phyloP scores from a whole-genome alignment of 2,329 filamentous ascomycete species.

The Byssochlamys sp. region DNA sequence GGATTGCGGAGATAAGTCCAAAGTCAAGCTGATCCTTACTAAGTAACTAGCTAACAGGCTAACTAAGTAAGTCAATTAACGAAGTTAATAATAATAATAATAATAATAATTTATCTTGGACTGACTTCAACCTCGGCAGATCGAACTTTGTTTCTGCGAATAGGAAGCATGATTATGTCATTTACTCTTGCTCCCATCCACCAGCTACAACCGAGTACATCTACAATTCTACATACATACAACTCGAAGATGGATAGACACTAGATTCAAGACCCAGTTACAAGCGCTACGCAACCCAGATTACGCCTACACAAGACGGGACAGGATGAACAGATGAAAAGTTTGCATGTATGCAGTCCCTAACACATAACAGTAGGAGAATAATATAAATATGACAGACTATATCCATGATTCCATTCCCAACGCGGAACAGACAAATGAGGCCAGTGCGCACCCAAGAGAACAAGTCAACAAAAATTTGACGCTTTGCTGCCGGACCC shows the following conservation, averaged over 20 bases:
- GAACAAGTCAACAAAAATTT: neutral
- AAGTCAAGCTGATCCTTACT: neutral
- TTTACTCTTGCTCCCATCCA: too few relatives aligned
- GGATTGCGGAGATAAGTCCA: neutral
- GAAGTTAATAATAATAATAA: too few relatives aligned
- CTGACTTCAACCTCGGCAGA: neutral
- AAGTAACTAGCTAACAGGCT: too few relatives aligned
- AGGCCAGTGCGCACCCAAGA: constrained; percentile 19
- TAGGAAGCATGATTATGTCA: too few relatives aligned
- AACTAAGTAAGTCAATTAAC: neutral
- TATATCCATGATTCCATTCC: constrained; percentile 33
- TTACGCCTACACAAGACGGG: neutral
- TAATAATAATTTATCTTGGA: neutral
- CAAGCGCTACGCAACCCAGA: neutral
- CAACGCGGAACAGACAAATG: constrained; percentile 15
- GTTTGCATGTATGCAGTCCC: constrained; percentile 28
- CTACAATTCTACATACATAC: too few relatives aligned
- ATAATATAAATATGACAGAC: constrained; percentile 23
- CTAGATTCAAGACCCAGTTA: neutral
- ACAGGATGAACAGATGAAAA: constrained; percentile 18
- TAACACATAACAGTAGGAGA: constrained; percentile 26
- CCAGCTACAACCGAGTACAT: too few relatives aligned
- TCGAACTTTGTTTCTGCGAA: neutral
- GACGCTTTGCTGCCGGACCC: constrained; percentile 1
- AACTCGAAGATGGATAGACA: too few relatives aligned